Evolutionary conservation across 768 basidiomycete genomes (phyloP), one percentile per base, ranked within the genome.

Genomic region (Hericium erinaceus): DNA sequence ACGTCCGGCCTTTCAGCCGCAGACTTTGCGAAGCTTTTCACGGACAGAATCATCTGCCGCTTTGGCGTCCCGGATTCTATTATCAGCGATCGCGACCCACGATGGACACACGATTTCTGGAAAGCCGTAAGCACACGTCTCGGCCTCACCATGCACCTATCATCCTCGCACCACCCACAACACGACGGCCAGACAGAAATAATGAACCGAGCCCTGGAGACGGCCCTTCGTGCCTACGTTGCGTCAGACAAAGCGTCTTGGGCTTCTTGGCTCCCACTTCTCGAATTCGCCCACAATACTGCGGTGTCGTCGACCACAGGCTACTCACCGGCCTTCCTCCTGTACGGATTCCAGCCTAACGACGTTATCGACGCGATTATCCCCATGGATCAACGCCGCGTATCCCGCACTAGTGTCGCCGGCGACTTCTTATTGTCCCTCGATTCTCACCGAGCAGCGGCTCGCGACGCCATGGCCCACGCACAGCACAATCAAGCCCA

Each of bases 271-370:
- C 44, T 59, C 2, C 55, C 58, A 0, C 9, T 38, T 4, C 26
- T 59, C 6, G 54, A 26, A 9, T 48, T 50, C n/a, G 48, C 58
- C 22, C 51, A 59, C 58, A 70, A 70, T 37, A 41, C 57, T 3
- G 52, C 48, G 12, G 13, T 40, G 0, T 64, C 64, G 38, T 39
- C 49, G 0, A 39, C 63, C 0, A 66, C 66, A 0, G 59, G 59
- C 1, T 56, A n/a, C 10, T 46, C 62, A 0, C 69, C 67, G 0
- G 58, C 51, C 12, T 64, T 59, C 41, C 37, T 66, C 0, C 57
- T 69, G 0, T 64, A 61, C 12, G 64, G 68, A 0, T 67, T 58
- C 24, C 9, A 63, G 4, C 62, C 57, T 0, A 26, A 5, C 12
- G n/a, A 3, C n/a, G 37, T 46, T 2, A 11, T 38, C 4, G 51